Conservation (phyloP, 805 yeast genomes). For the Lachancea quebecensis region DNA sequence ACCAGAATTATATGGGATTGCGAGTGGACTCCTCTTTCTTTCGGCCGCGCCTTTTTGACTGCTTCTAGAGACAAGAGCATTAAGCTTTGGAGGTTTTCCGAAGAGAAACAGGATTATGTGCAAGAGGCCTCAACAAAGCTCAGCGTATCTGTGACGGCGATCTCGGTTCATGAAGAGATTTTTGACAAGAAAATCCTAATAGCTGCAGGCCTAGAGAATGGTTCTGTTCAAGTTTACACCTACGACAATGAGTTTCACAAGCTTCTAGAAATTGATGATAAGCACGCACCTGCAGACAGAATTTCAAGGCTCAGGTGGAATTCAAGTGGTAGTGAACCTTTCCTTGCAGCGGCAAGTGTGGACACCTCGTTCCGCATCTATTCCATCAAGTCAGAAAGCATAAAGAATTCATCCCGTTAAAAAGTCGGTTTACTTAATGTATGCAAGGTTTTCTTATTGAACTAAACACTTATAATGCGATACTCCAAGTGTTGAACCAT, state of each 20-base stretch:
- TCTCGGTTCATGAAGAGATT: slow-evolving; percentile 40
- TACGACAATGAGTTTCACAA: slow-evolving; percentile 31
- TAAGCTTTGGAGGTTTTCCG: slow-evolving; percentile 58
- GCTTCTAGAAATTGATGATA: slow-evolving; percentile 32
- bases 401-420: not conserved
- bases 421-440: not conserved
- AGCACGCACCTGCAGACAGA: slow-evolving; percentile 52
- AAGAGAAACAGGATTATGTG: slow-evolving; percentile 33
- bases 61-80: slow-evolving; percentile 80
- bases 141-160: slow-evolving; percentile 56
- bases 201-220: slow-evolving; percentile 68
- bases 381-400: slow-evolving; percentile 14
- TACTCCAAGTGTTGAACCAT: slow-evolving; percentile 53
- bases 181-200: slow-evolving; percentile 33
- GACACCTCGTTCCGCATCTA: slow-evolving; percentile 51
- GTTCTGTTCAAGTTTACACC: slow-evolving; percentile 43
- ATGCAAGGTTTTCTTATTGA: not conserved
- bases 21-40: slow-evolving; percentile 63
- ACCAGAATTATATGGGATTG: slow-evolving; percentile 93
- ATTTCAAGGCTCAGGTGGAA: slow-evolving; percentile 59
- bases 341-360: slow-evolving; percentile 55
- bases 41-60: slow-evolving; percentile 57
- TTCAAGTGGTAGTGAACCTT: slow-evolving; percentile 17
- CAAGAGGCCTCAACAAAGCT: slow-evolving; percentile 39
- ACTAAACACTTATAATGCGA: slow-evolving; percentile 10